phyloP scores from a whole-genome alignment of 2,329 filamentous ascomycete species.

The Lachnellula arida region DNA sequence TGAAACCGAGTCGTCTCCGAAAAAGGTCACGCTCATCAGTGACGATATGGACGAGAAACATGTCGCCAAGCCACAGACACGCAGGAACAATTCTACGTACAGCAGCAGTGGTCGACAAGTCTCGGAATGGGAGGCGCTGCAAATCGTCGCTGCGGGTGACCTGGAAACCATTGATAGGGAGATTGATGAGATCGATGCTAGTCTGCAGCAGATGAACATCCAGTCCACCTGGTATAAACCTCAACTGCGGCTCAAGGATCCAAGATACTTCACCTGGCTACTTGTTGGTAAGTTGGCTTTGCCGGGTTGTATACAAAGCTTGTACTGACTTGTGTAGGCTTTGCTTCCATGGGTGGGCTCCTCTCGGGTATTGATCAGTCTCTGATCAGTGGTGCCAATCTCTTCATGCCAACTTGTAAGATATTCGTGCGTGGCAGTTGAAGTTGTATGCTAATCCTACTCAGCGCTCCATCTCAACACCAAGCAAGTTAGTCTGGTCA shows the following conservation, averaged over 20 bases:
- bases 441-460: conserved; percentile 1
- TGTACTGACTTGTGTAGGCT: conserved; percentile 36
- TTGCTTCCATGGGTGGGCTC: conserved; percentile 71
- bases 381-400: conserved; percentile 65
- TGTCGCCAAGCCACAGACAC: neutral
- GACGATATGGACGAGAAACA: conserved; percentile 13
- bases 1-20: conserved; percentile 4
- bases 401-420: conserved; percentile 51
- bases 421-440: neutral
- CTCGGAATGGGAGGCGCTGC: conserved; percentile 30
- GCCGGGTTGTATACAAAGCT: neutral
- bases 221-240: conserved; percentile 35
- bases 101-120: conserved; percentile 2
- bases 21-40: conserved; percentile 1
- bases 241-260: conserved; percentile 55
- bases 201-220: conserved; percentile 24
- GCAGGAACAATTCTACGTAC: neutral
- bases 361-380: conserved; percentile 70
- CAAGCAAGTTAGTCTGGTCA: conserved; percentile 60
- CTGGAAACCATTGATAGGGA: conserved; percentile 31
- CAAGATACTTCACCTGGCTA: conserved; percentile 54
- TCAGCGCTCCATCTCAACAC: conserved; percentile 49
- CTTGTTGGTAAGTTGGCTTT: conserved; percentile 19
- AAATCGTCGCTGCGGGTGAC: conserved; percentile 28
- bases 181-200: conserved; percentile 31